phyloP scores from a whole-genome alignment of 331 rosid genomes.

The Arachis monticola region DNA sequence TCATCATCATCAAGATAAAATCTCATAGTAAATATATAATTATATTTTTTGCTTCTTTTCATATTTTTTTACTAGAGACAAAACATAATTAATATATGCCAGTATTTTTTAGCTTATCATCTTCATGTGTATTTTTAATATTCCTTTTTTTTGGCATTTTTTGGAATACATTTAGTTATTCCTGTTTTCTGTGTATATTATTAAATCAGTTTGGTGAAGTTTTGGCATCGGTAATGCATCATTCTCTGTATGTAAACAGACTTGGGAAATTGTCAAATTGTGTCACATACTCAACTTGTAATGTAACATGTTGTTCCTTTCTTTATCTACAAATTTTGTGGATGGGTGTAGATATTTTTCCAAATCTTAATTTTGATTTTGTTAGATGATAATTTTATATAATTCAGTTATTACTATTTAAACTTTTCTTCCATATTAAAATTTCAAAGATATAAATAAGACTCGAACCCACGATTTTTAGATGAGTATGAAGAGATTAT shows the following conservation, averaged over 20 bases:
- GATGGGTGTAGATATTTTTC: neutral
- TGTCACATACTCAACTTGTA: constrained; percentile 29
- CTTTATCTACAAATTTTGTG: neutral
- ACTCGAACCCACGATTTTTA: no score
- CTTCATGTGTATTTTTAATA: neutral
- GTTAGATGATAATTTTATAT: no score
- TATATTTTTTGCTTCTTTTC: constrained; percentile 3
- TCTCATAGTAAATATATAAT: constrained; percentile 13
- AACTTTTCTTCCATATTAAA: no score
- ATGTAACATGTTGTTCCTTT: constrained; percentile 38
- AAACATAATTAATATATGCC: constrained; percentile 4
- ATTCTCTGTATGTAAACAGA: constrained; percentile 34
- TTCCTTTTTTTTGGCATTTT: neutral
- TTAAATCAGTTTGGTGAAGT: constrained; percentile 14
- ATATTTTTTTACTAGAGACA: constrained; percentile 21
- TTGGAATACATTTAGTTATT: constrained; percentile 27
- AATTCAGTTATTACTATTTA: no score
- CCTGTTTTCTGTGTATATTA: constrained; percentile 19
- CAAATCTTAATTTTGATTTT: no score
- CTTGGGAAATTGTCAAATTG: constrained; percentile 25
- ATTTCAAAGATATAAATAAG: no score
- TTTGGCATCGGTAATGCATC: constrained; percentile 38
- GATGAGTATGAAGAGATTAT: no score
- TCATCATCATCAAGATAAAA: constrained; percentile 39
- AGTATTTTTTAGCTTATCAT: constrained; percentile 5